Evolutionary conservation across 805 yeast genomes (phyloP), one percentile per base, ranked within the genome.

Genomic region (Spathaspora girioi): DNA sequence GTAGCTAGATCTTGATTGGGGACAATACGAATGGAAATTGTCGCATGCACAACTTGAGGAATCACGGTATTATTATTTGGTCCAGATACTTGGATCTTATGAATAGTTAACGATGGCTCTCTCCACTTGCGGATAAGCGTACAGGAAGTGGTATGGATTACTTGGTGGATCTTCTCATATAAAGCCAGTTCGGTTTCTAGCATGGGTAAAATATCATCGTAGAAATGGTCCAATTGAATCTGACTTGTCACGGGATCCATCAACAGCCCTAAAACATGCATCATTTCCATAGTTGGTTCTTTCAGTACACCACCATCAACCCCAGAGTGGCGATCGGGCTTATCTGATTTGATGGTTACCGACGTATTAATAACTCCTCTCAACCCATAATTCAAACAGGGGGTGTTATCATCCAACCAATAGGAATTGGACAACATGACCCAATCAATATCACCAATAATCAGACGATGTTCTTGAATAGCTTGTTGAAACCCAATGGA

Each of bases 261-360:
- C 49, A 93, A 71, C 48, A 81, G 79, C 1, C 93, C 79, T 19
- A 92, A 69, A 15, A 93, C 61, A 49, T 84, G 86, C 41, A 92
- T 78, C 66, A 93, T 68, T 63, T 93, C 98, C 71, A 89, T 81
- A 0, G 96, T 84, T 1, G 99, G 97, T 60, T 93, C 99, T 51
- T 87, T 78, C 54, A 82, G 80, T 8, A 87, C 84, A 53, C 98
- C 98, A 48, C 99, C 99, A 69, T 91, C 96, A 9, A 94, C 94
- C 55, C 99, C 99, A 0, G 97, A 89, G 64, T 94, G 99, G 52
- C 96, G 74, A 66, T 94, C 97, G 1, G 96, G 96, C 53, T 78
- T 78, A 56, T 85, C 92, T 48, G 91, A 82, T 51, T 75, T 72
- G 10, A 94, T 76, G 35, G 81, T 82, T 2, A 94, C 79, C n/a